Evolutionary conservation across 345 rosid species (phyloP), one percentile per base, ranked within the genome.

Genomic region (Eucalyptus curtisii): DNA sequence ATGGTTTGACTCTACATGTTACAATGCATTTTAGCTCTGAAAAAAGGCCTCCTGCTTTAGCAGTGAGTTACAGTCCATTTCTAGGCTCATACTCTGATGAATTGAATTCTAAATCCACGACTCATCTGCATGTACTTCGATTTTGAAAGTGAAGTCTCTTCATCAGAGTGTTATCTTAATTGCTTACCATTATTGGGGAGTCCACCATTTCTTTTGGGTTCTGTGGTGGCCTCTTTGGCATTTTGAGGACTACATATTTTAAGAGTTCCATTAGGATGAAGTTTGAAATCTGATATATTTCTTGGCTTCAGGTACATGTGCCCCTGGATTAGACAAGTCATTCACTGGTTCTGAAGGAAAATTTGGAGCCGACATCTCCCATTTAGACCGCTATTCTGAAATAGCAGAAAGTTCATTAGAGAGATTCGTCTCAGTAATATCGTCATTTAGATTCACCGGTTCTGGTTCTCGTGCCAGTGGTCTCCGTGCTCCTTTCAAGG

Each of bases 381-480:
- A 97, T 90, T 89, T 97, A 89, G 92, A 89, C 49, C 90, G 86
- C 61, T 98, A 97, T 90, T 93, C 96, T 79, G 92, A 91, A 88
- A 94, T 97, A 91, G 99, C 99, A 68, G 98, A 95, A 93, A 95
- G 95, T 89, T 97, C 99, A 85, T 91, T 97, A 90, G 99, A 94
- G 91, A 96, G 64, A 50, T 95, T 95, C 86, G 98, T 95, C 84
- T 94, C 97, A 2, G 95, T 93, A 84, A 93, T 98, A 89, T 95
- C 97, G 31, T 95, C 98, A 44, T 96, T 94, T 88, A 91, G 92
- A 87, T 95, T 87, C 90, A 91, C 93, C 19, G 91, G 94, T 66
- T 87, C 96, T 71, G 98, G 99, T 89, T 95, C 99, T 89, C 97
- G 97, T 87, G 99, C 97, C 82, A 98, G 99, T 33, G 98, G 99